Evolutionary conservation across 768 basidiomycete genomes (phyloP).

Genomic region (Termitomyces sp.): DNA sequence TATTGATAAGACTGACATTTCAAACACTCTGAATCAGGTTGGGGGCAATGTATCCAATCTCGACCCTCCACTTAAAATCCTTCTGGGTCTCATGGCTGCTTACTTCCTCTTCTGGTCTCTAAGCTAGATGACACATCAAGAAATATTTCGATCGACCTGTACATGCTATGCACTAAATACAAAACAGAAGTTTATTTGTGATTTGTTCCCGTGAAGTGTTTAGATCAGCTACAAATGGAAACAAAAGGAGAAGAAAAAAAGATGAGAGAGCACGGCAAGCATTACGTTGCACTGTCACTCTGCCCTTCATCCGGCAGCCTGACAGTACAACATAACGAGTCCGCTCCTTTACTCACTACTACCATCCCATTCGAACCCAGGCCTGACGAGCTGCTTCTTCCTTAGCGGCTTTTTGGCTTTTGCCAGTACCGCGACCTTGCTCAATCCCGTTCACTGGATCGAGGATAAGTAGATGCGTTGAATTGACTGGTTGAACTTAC

Average conservation of each 20-base stretch:
- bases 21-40: conserved; percentile 26
- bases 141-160: not conserved
- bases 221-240: not conserved
- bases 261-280: conserved; percentile 4
- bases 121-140: conserved; percentile 17
- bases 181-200: not conserved
- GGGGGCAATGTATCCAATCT: conserved; percentile 39
- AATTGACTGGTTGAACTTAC: conserved; percentile 28
- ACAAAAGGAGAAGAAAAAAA: not conserved
- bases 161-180: not conserved
- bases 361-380: conserved; percentile 49
- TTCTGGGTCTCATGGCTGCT: conserved; percentile 55
- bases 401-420: conserved; percentile 61
- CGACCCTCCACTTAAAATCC: conserved; percentile 62
- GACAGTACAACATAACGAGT: conserved; percentile 14
- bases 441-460: conserved; percentile 45
- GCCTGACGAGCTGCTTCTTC: conserved; percentile 63
- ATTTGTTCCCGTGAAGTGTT: not conserved
- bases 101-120: conserved; percentile 59
- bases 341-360: conserved; percentile 13
- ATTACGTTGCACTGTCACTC: conserved; percentile 15
- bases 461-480: not conserved
- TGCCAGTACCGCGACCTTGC: conserved; percentile 44
- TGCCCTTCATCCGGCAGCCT: conserved; percentile 13
- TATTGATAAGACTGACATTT: conserved; percentile 27